Evolutionary conservation across 2,329 filamentous ascomycete genomes (phyloP).

Genomic region (Talaromyces sp.): DNA sequence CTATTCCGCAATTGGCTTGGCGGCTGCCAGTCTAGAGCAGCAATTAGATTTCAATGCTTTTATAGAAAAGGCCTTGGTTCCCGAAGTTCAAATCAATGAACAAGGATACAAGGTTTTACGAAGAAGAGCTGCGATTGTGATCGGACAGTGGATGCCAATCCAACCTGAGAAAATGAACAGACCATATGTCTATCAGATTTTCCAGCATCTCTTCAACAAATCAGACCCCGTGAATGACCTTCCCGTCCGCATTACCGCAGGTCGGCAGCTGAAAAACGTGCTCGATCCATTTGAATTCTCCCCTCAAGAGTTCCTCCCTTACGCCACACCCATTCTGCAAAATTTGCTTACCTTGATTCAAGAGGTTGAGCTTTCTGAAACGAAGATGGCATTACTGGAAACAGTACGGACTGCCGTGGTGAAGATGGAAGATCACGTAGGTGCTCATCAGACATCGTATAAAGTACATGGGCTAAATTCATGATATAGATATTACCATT

Average conservation of each 20-base stretch:
- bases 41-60: slow-evolving; percentile 81
- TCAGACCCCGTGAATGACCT: slow-evolving; percentile 79
- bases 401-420: slow-evolving; percentile 79
- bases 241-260: slow-evolving; percentile 88
- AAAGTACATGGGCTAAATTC: neutral
- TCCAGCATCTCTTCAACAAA: slow-evolving; percentile 76
- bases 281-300: slow-evolving; percentile 83
- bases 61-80: slow-evolving; percentile 68
- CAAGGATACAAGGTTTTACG: slow-evolving; percentile 76
- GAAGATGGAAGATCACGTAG: slow-evolving; percentile 71
- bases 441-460: slow-evolving; percentile 18
- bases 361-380: slow-evolving; percentile 77
- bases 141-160: slow-evolving; percentile 85
- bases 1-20: slow-evolving; percentile 86
- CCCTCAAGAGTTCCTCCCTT: slow-evolving; percentile 70
- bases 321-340: slow-evolving; percentile 68
- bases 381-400: slow-evolving; percentile 83
- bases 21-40: slow-evolving; percentile 70
- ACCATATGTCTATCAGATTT: slow-evolving; percentile 80
- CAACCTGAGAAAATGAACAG: slow-evolving; percentile 67
- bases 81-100: slow-evolving; percentile 69
- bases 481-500: slow-evolving; percentile 54
- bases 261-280: slow-evolving; percentile 74
- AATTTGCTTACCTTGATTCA: slow-evolving; percentile 74
- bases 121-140: slow-evolving; percentile 79